phyloP scores from a whole-genome alignment of 805 yeast genomes.

The Ogataea methylovora region DNA sequence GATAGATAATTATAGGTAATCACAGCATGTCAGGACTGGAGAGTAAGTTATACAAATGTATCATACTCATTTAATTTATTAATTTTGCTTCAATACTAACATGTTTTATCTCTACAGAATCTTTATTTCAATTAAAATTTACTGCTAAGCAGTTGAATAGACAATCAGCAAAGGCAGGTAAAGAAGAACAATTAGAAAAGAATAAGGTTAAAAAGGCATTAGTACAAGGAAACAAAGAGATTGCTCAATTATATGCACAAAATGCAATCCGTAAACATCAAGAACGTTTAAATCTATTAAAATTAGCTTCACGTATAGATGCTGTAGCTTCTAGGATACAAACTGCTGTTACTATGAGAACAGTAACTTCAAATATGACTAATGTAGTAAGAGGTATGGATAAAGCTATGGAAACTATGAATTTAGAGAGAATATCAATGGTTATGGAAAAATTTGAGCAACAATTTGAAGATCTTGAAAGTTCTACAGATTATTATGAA shows the following conservation, averaged over 20 bases:
- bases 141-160: slow-evolving; percentile 89
- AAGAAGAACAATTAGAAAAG: slow-evolving; percentile 83
- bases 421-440: slow-evolving; percentile 81
- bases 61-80: neutral
- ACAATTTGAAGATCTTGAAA: slow-evolving; percentile 94
- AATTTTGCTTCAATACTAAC: slow-evolving; percentile 1
- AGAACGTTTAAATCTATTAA: slow-evolving; percentile 73
- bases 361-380: slow-evolving; percentile 91
- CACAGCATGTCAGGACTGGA: slow-evolving; percentile 37
- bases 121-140: slow-evolving; percentile 66
- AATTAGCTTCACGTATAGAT: slow-evolving; percentile 85
- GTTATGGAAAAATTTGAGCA: slow-evolving; percentile 96
- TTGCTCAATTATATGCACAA: slow-evolving; percentile 90
- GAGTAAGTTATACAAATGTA: slow-evolving; percentile 22
- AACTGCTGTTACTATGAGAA: slow-evolving; percentile 96
- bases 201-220: slow-evolving; percentile 86
- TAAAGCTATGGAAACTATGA: slow-evolving; percentile 91
- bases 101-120: slow-evolving; percentile 32
- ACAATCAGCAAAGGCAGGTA: slow-evolving; percentile 86
- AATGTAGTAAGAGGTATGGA: slow-evolving; percentile 95
- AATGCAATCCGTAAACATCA: slow-evolving; percentile 90
- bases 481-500: slow-evolving; percentile 89
- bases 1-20: too few relatives aligned
- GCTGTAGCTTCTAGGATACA: slow-evolving; percentile 95
- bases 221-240: slow-evolving; percentile 79